Evolutionary conservation across 768 basidiomycete genomes (phyloP).

Genomic region (Podaxis sp.): DNA sequence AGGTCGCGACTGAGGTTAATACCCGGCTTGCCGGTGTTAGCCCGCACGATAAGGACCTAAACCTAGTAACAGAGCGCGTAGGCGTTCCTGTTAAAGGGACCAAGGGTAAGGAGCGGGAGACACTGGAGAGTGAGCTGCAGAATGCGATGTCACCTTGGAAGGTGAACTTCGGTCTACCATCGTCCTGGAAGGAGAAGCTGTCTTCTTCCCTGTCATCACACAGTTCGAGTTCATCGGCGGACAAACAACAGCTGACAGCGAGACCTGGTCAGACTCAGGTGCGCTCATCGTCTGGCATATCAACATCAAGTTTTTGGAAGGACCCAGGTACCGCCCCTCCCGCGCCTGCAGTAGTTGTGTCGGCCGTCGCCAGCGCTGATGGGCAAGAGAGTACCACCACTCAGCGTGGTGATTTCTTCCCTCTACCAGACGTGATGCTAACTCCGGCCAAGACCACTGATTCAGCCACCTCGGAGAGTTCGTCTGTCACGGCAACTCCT

Average conservation of each 20-base stretch:
- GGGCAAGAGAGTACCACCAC: constrained; percentile 39
- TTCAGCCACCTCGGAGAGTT: constrained; percentile 31
- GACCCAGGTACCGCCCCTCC: constrained; percentile 51
- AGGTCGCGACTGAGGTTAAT: constrained; percentile 26
- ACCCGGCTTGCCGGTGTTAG: constrained; percentile 16
- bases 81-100: constrained; percentile 28
- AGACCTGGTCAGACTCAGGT: constrained; percentile 18
- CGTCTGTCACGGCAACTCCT: constrained; percentile 39
- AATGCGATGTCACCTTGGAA: constrained; percentile 38
- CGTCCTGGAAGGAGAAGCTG: constrained; percentile 39
- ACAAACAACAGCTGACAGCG: constrained; percentile 30
- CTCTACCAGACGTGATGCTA: constrained; percentile 4
- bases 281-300: constrained; percentile 32
- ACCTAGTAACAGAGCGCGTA: neutral
- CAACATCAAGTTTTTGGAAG: constrained; percentile 44
- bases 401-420: constrained; percentile 17
- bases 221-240: constrained; percentile 33
- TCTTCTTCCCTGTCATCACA: constrained; percentile 33
- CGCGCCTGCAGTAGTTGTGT: constrained; percentile 53
- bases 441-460: neutral
- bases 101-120: constrained; percentile 32
- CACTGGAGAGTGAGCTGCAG: constrained; percentile 29
- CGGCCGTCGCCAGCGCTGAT: constrained; percentile 44
- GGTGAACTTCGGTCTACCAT: constrained; percentile 24
- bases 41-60: neutral